Conservation (phyloP, 2,329 filamentous ascomycete genomes). For the Paraphoma sp. region DNA sequence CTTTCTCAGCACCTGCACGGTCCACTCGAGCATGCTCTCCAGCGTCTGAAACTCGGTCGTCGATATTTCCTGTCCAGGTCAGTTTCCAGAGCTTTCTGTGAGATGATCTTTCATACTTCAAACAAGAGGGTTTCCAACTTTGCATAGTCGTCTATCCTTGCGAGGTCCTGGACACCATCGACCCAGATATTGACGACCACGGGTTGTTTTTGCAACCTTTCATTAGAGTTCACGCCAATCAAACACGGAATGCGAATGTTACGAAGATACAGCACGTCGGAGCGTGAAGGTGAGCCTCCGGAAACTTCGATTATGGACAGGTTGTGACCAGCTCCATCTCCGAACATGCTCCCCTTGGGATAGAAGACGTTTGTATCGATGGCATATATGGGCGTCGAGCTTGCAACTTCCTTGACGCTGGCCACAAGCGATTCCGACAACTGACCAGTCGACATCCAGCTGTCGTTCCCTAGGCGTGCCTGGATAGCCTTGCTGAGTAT, state of each 20-base stretch:
- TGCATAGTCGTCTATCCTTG: conserved; percentile 59
- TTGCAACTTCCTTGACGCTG: conserved; percentile 29
- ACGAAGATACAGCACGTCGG: conserved; percentile 57
- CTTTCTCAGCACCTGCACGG: conserved; percentile 51
- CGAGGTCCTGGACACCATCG: conserved; percentile 54
- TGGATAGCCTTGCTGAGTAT: conserved; percentile 71
- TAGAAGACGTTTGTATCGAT: conserved; percentile 63
- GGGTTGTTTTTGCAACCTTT: conserved; percentile 69
- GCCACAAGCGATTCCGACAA: conserved; percentile 23
- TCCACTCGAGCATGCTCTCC: conserved; percentile 51
- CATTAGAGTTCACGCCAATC: conserved; percentile 76
- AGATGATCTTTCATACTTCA: conserved; percentile 57
- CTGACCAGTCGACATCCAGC: conserved; percentile 34
- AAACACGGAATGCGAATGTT: conserved; percentile 70
- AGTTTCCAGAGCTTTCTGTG: conserved; percentile 8
- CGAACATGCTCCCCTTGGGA: conserved; percentile 73
- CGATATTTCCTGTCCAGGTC: conserved; percentile 47
- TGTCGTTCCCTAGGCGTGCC: conserved; percentile 48
- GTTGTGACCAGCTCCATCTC: conserved; percentile 64
- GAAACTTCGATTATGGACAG: conserved; percentile 34
- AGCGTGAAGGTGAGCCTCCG: conserved; percentile 1
- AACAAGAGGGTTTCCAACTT: conserved; percentile 67
- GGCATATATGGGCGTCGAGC: conserved; percentile 39
- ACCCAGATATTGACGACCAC: conserved; percentile 69
- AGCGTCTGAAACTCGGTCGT: conserved; percentile 55